Evolutionary conservation across 2,329 filamentous ascomycete genomes (phyloP), one percentile per base, ranked within the genome.

Genomic region (Cadophora sp.): DNA sequence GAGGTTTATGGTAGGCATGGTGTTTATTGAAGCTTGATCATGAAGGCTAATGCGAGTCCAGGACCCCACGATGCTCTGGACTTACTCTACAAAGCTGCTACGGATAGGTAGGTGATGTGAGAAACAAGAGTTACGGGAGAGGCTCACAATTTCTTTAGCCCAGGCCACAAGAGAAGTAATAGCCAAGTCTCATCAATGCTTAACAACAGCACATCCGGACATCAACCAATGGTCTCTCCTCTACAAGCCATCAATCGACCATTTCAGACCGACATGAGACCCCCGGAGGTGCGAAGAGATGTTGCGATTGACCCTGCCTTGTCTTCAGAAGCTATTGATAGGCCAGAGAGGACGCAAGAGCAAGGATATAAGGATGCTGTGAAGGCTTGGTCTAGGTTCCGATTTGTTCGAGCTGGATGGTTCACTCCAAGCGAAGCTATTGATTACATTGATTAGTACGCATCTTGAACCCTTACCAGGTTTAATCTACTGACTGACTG

Each of bases 361-460:
- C 82, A 84, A 34, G 84, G 89, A 62, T 90, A 90, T 73, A 81
- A 86, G 51, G 88, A 92, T 67, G 94, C 94, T 0, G 81, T 97
- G 68, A 90, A 89, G 75, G 91, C 93, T n/a, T 99, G 96, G 96
- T 89, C 91, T 1, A 86, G 93, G 71, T 94, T 97, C 78, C 90
- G 94, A 53, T 98, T 98, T 77, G 95, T 98, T n/a, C 90, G 94
- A 64, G 94, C 94, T 9, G 96, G 96, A 11, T 98, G 95, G 95
- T 96, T 99, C 79, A 97, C 94, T 0, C 92, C 95, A 0, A 89
- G 92, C 72, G 96, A 99, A 80, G 95, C 93, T 26, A 94, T 98
- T 79, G 90, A 91, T 53, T 98, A 98, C 77, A 92, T 99, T 71
- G 91, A 94, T 78, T 98, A 98, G 90, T 92, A 85, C 76, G 88